phyloP scores from a whole-genome alignment of 176 grass and related monocot species.

The Carex littledalei region DNA sequence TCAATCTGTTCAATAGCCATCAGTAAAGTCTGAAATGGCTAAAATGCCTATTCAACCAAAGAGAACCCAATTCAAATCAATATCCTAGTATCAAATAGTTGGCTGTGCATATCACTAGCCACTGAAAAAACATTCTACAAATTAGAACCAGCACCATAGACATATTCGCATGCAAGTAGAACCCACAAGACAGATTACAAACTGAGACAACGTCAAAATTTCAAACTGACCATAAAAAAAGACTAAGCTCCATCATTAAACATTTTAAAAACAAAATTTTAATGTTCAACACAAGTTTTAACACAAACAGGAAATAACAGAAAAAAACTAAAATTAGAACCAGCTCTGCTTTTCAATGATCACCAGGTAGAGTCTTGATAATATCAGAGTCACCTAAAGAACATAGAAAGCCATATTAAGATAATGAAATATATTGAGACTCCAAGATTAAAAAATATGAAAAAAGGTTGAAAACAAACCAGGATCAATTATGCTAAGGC shows the following conservation, averaged over 20 bases:
- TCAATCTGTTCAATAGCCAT: no score
- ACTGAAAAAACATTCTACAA: not conserved
- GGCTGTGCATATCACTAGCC: not conserved
- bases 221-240: not conserved
- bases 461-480: conserved; percentile 27
- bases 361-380: conserved; percentile 50
- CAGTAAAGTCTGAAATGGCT: no score
- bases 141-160: not conserved
- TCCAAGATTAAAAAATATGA: not conserved
- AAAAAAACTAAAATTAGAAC: conserved; percentile 23
- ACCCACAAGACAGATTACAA: not conserved
- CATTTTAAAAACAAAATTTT: conserved; percentile 31
- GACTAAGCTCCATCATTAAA: conserved; percentile 16
- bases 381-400: conserved; percentile 91
- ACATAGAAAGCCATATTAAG: not conserved
- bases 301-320: conserved; percentile 9
- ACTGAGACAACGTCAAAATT: not conserved
- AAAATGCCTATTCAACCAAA: no score
- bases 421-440: not conserved
- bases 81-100: not conserved
- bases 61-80: not conserved
- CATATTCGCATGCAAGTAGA: not conserved
- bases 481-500: conserved; percentile 89
- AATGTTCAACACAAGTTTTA: conserved; percentile 1
- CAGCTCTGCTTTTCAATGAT: conserved; percentile 46